Evolutionary conservation across 305 asterid genomes (phyloP).

Genomic region (Euphrasia arctica): DNA sequence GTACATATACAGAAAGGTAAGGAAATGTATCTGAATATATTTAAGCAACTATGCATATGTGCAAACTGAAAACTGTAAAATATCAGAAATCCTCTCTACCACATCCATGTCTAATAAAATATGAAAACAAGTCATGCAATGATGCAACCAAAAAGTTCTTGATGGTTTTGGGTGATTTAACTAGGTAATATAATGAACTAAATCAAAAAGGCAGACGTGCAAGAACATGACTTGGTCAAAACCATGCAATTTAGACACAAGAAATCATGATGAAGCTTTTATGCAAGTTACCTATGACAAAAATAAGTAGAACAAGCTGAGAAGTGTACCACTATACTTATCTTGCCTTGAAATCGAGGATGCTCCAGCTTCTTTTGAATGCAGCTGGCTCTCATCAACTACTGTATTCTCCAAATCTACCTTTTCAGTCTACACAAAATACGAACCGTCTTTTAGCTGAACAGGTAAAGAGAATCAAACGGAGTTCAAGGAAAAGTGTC

Average conservation of each 20-base stretch:
- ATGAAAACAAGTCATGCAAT: conserved; percentile 7
- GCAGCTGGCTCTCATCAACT: conserved; percentile 96
- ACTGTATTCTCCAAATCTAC: conserved; percentile 97
- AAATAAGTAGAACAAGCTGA: conserved; percentile 19
- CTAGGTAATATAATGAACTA: background rate
- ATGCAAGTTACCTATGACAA: conserved; percentile 18
- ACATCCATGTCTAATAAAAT: conserved; percentile 12
- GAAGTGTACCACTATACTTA: conserved; percentile 49
- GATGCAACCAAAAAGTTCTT: conserved; percentile 8
- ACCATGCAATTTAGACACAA: background rate
- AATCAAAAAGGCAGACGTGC: background rate
- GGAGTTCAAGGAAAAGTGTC: conserved; percentile 7
- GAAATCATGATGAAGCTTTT: conserved; percentile 11
- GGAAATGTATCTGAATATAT: conserved; percentile 22
- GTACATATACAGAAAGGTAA: conserved; percentile 25
- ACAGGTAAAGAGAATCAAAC: conserved; percentile 17
- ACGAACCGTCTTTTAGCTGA: conserved; percentile 30
- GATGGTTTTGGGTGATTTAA: background rate
- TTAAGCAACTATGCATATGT: conserved; percentile 14
- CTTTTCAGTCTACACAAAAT: conserved; percentile 82
- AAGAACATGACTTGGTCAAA: background rate
- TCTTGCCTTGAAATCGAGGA: conserved; percentile 76
- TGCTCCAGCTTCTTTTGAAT: conserved; percentile 59
- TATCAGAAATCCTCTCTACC: conserved; percentile 6
- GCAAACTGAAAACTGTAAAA: conserved; percentile 12